These are phyloP conservation scores for Plasmodium billcollinsi DNA, from an alignment of 169 alveolate species.

Conservation along the genomic window DNA sequence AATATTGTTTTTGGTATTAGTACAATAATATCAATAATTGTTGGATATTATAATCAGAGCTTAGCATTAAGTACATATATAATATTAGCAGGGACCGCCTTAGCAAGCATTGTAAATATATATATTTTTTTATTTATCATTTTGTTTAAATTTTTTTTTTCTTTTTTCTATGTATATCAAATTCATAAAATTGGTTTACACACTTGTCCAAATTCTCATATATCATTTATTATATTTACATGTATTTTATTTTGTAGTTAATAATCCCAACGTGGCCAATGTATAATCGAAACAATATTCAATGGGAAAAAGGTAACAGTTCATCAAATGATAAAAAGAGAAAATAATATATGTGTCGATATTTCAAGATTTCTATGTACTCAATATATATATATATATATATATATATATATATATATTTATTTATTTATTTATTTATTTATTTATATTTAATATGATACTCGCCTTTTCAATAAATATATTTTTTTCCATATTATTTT, in stretches of 20 bases:
- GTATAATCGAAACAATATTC: conserved; percentile 39
- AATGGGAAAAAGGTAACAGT: conserved; percentile 19
- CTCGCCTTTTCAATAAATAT: too few species aligned
- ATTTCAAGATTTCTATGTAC: neutral
- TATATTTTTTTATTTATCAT: neutral
- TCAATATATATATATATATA: neutral
- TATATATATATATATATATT: neutral
- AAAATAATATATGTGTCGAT: conserved; percentile 4
- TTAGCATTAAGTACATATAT: conserved; percentile 61
- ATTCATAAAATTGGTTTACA: too few species aligned
- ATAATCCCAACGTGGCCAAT: conserved; percentile 74
- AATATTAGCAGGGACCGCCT: conserved; percentile 43
- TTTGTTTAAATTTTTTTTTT: neutral
- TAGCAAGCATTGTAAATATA: conserved; percentile 30
- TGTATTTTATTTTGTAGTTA: conserved; percentile 15
- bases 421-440: neutral
- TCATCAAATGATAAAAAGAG: conserved; percentile 25
- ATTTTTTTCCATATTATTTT: too few species aligned
- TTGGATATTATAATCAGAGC: conserved; percentile 47
- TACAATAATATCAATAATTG: conserved; percentile 29
- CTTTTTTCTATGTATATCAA: neutral
- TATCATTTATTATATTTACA: too few species aligned
- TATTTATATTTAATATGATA: too few species aligned
- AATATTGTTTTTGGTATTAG: conserved; percentile 45
- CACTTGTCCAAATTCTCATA: too few species aligned